Evolutionary conservation across 768 basidiomycete species (phyloP), one percentile per base, ranked within the genome.

Genomic region (Hygrocybe punicea): DNA sequence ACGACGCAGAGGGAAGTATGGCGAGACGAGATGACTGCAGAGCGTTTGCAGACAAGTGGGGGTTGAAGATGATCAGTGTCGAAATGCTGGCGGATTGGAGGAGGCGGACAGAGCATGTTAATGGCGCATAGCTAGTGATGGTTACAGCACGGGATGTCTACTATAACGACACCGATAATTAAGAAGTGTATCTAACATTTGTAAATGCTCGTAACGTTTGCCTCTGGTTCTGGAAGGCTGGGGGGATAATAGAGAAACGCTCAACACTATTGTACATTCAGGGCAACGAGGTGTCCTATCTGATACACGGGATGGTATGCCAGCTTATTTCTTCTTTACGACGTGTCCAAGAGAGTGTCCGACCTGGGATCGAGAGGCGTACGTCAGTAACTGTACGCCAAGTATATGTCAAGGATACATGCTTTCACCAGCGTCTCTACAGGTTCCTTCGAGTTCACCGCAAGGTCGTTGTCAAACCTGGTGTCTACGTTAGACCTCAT

Each of bases 21-120:
- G 91, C 94, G n/a, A 78, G 95, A 16, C 76, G 93, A 35, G 95
- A 98, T 65, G 95, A 94, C 64, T 96, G 95, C 67, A 81, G 93
- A 60, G 80, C 84, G 36, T 98, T 99, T 67, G 95, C 97, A 10
- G 85, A 92, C 71, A 76, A 80, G 21, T 94, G 89, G 88, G 90
- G 92, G 8, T 67, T 98, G 54, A 93, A 90, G 68, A 91, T 97
- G 86, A 92, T 99, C 66, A 95, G 89, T 58, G 89, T 99, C 6
- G 94, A 94, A 62, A 86, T 87, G 86, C 71, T 91, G 37, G 84
- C 73, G 8, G 79, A 83, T 66, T 80, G 72, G 68, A 72, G 72
- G 64, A 74, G 73, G 60, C 65, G 64, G 21, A 71, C 76, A 23
- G 52, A 54, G 36, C 4, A 29, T 29, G 29, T 29, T 4, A 29